phyloP scores from a whole-genome alignment of 805 yeast species.

The Candida rishiriensis region DNA sequence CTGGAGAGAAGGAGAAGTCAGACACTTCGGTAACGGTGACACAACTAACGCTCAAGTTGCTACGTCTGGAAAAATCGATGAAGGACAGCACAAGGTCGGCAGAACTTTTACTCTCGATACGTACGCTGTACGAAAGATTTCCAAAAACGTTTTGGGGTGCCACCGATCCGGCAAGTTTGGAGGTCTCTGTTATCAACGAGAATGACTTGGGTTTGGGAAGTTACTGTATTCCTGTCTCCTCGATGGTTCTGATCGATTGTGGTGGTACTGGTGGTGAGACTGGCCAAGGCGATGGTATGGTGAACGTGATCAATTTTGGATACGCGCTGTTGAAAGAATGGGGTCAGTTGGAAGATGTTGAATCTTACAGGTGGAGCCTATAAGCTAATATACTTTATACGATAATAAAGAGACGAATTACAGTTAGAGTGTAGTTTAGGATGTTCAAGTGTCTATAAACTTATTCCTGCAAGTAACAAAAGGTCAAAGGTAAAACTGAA shows the following conservation, averaged over 20 bases:
- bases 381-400: not conserved
- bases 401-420: no score
- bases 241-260: not conserved
- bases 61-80: slow-evolving; percentile 11
- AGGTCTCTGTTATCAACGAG: not conserved
- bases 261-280: no score
- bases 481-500: not conserved
- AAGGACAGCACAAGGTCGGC: slow-evolving; percentile 12
- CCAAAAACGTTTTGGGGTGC: slow-evolving; percentile 11
- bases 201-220: not conserved
- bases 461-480: no score
- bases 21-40: not conserved
- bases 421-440: no score
- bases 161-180: not conserved
- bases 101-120: slow-evolving; percentile 12
- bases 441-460: no score
- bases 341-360: slow-evolving; percentile 7
- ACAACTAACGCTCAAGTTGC: slow-evolving; percentile 9
- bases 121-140: slow-evolving; percentile 8
- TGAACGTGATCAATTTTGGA: slow-evolving; percentile 20
- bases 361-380: slow-evolving; percentile 15
- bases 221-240: not conserved
- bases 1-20: slow-evolving; percentile 4
- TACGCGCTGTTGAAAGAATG: slow-evolving; percentile 19
- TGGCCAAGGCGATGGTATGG: slow-evolving; percentile 3